Conservation (phyloP, 192 early-diverging fungal genomes). For the Gaertneriomyces semiglobifer region DNA sequence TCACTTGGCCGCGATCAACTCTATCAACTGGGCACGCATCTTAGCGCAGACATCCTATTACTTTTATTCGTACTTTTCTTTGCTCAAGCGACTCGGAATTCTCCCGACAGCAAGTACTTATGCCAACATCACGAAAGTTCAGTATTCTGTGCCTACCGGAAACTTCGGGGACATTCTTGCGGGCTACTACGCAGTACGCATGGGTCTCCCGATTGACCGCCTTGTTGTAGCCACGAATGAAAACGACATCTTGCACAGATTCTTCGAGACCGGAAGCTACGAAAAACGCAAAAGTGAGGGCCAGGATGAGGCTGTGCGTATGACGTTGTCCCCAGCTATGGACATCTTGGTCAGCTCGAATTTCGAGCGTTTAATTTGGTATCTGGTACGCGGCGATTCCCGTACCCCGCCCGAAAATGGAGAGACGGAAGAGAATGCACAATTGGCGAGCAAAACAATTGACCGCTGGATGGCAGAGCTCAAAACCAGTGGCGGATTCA, state of each 20-base stretch:
- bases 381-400: conserved; percentile 45
- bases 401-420: background rate
- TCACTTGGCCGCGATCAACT: conserved; percentile 92
- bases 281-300: conserved; percentile 56
- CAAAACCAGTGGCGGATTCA: conserved; percentile 67
- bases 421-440: conserved; percentile 35
- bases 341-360: conserved; percentile 95
- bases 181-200: conserved; percentile 83
- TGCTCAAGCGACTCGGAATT: conserved; percentile 14
- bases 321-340: conserved; percentile 92
- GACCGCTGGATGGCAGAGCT: conserved; percentile 74
- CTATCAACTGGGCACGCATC: conserved; percentile 99
- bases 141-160: conserved; percentile 90
- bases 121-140: conserved; percentile 27
- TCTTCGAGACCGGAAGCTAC: conserved; percentile 82
- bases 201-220: conserved; percentile 84
- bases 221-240: conserved; percentile 93
- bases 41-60: conserved; percentile 95
- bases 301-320: conserved; percentile 50
- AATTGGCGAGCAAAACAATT: conserved; percentile 25
- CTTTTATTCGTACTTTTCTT: conserved; percentile 82
- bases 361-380: conserved; percentile 97
- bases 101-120: background rate
- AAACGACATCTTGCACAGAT: conserved; percentile 96
- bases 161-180: conserved; percentile 94